A percentile compares a stretch with the other conserved stretches of the same genome.
phyloP scores from a whole-genome alignment of 2,329 filamentous ascomycete genomes.

The Cercospora nicotianae region DNA sequence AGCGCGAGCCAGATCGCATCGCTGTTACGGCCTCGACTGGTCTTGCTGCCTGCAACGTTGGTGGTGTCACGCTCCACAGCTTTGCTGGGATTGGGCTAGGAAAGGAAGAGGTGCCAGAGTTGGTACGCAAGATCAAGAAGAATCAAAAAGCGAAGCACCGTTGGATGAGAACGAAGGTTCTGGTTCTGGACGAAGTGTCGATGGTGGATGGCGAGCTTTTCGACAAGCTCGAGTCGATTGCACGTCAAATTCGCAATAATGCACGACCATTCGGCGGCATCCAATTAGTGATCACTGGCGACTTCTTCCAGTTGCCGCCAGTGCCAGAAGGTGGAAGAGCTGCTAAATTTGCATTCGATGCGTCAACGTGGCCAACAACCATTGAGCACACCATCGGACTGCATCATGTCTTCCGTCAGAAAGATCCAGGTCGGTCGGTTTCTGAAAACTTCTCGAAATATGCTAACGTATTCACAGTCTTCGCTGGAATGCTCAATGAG shows the following conservation, averaged over 20 bases:
- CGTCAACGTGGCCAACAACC: constrained; percentile 83
- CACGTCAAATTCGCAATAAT: constrained; percentile 82
- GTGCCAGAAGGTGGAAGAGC: constrained; percentile 76
- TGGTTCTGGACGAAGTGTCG: constrained; percentile 92
- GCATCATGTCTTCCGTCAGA: constrained; percentile 94
- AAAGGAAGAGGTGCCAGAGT: constrained; percentile 76
- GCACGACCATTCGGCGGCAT: constrained; percentile 93
- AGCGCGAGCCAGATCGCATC: constrained; percentile 75
- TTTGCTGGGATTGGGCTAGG: constrained; percentile 94
- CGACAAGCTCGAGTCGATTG: constrained; percentile 90
- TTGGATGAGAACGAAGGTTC: constrained; percentile 83
- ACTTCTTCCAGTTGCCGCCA: constrained; percentile 96
- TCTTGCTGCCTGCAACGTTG: constrained; percentile 93
- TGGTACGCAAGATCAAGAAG: constrained; percentile 86
- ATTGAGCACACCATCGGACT: constrained; percentile 95
- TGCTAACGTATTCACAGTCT: constrained; percentile 55
- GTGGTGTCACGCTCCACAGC: constrained; percentile 91
- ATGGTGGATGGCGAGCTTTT: constrained; percentile 98
- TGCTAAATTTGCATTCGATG: constrained; percentile 90
- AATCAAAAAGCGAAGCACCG: constrained; percentile 85
- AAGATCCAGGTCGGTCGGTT: constrained; percentile 63
- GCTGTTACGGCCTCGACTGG: constrained; percentile 96
- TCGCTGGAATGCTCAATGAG: constrained; percentile 94
- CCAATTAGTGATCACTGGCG: constrained; percentile 90
- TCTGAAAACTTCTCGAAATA: not conserved